Evolutionary conservation across 257 asterid genomes (phyloP), one percentile per base, ranked within the genome.

Genomic region (Forsythia suspensa): DNA sequence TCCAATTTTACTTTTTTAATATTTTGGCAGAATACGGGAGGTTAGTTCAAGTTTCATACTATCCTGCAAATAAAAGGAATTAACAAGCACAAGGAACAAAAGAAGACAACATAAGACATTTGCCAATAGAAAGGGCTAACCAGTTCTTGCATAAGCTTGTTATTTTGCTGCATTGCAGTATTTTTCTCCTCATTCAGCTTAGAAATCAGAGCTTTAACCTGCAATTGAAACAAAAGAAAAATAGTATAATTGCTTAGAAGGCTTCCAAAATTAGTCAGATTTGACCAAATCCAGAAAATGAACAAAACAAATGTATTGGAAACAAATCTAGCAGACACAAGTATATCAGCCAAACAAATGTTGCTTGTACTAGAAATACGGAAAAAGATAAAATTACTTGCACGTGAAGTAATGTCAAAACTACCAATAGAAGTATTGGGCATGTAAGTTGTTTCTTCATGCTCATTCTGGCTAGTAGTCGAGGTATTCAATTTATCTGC

Each of bases 121-220:
- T 24, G 39, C 40, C 18, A 63, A 63, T 24, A 63, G 37, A 24
- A 63, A 63, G 40, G 59, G 39, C 70, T 63, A 29, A 79, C 82
- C 82, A 79, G 52, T 61, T 79, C 82, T 79, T 73, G 71, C 41
- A 42, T 68, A 41, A 79, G 82, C 68, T 73, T 79, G 48, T 38
- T 34, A 73, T 79, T 79, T 73, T 79, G 39, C 69, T 11, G 79
- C 73, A 79, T 69, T 37, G 63, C 75, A 52, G 75, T 40, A 74
- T 79, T 77, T 48, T 77, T 66, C 79, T 73, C 82, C 38, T 73
- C 79, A 29, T 52, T 73, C 77, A 79, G 39, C 68, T 59, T 79
- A 72, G 75, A 66, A 66, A 73, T 73, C 21, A 63, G 82, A 44
- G 48, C 71, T 55, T 73, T 79, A 65, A 73, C 70, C 82, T 79